These are phyloP conservation scores for Adansonia digitata DNA, from an alignment of 345 rosid species.

Conservation along the genomic window DNA sequence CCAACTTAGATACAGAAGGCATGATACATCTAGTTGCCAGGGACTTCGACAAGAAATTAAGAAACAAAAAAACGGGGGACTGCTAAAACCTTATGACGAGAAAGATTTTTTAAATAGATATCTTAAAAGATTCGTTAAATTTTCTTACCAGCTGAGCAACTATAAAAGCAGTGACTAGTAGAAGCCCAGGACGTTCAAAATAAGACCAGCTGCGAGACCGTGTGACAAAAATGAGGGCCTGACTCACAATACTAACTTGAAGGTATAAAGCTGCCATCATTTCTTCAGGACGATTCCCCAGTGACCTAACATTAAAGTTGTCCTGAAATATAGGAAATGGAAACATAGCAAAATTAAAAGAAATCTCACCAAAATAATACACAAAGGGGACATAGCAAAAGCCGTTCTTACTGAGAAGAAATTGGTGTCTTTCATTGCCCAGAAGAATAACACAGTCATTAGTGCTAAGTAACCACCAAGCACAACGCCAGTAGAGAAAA, in stretches of 20 bases:
- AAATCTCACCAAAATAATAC: not conserved
- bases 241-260: slow-evolving; percentile 89
- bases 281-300: slow-evolving; percentile 24
- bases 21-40: too few species aligned
- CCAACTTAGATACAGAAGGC: not conserved
- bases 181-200: slow-evolving; percentile 71
- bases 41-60: not conserved
- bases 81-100: not conserved
- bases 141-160: slow-evolving; percentile 69
- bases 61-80: not conserved
- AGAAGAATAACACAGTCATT: slow-evolving; percentile 78
- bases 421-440: slow-evolving; percentile 64
- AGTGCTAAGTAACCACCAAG: slow-evolving; percentile 79
- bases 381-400: not conserved
- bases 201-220: slow-evolving; percentile 89
- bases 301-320: slow-evolving; percentile 45
- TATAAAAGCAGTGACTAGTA: slow-evolving; percentile 53
- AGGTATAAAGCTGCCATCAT: slow-evolving; percentile 85
- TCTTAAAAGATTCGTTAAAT: not conserved
- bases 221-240: slow-evolving; percentile 85
- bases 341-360: not conserved
- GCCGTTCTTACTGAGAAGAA: slow-evolving; percentile 57
- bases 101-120: not conserved
- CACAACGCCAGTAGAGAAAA: slow-evolving; percentile 71
- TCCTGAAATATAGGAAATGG: slow-evolving; percentile 35